These are phyloP conservation scores for Scorias spongiosa DNA, from an alignment of 2,329 filamentous ascomycete species.

Conservation along the genomic window DNA sequence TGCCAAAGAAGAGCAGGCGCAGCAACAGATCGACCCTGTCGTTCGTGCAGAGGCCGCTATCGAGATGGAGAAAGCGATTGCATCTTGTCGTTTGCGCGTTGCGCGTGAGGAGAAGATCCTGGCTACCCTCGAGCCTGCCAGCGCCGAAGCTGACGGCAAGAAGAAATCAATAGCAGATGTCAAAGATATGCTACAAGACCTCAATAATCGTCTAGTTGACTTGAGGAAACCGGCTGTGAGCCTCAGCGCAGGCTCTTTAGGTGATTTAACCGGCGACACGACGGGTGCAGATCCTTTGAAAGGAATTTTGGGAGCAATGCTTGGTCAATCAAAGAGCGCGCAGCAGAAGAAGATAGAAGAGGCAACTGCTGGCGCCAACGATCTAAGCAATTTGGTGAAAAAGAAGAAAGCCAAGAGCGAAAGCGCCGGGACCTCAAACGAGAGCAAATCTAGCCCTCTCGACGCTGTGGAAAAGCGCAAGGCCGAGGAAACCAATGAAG, in stretches of 20 bases:
- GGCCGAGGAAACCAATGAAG: neutral
- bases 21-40: constrained; percentile 45
- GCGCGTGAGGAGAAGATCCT: constrained; percentile 54
- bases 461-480: neutral
- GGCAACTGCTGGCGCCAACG: constrained; percentile 57
- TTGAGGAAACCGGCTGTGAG: constrained; percentile 49
- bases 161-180: constrained; percentile 53
- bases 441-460: too few relatives aligned
- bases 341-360: constrained; percentile 53
- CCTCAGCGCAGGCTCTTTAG: constrained; percentile 36
- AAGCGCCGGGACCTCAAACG: too few relatives aligned
- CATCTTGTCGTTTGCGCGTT: constrained; percentile 56
- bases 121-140: constrained; percentile 35
- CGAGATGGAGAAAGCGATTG: constrained; percentile 60
- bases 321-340: constrained; percentile 46
- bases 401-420: constrained; percentile 40
- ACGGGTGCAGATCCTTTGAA: constrained; percentile 30
- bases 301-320: constrained; percentile 47
- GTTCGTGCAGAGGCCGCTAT: constrained; percentile 55
- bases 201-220: constrained; percentile 62
- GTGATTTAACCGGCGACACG: constrained; percentile 31
- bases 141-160: constrained; percentile 49
- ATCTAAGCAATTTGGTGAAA: constrained; percentile 58
- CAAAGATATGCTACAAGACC: constrained; percentile 63
- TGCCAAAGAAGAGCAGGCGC: constrained; percentile 24